These are phyloP conservation scores for Salinomyces thailandicus DNA, from an alignment of 2,329 filamentous ascomycete species.

Conservation along the genomic window DNA sequence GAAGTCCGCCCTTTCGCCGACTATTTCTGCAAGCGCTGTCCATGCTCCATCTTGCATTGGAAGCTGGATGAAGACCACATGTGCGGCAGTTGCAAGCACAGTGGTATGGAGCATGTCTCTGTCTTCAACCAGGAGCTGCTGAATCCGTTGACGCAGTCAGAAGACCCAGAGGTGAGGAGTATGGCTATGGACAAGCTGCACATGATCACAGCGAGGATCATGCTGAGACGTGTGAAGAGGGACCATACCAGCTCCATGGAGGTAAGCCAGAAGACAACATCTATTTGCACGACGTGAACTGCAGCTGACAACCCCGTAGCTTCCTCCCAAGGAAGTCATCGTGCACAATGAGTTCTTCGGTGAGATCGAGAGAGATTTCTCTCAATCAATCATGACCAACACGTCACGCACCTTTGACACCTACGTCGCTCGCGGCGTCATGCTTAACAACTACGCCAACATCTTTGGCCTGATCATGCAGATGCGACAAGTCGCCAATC, in stretches of 20 bases:
- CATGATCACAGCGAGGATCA: slow-evolving; percentile 82
- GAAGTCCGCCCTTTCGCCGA: slow-evolving; percentile 81
- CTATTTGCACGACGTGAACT: too few species aligned
- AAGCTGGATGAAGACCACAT: slow-evolving; percentile 58
- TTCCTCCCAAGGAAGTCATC: slow-evolving; percentile 87
- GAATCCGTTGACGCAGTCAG: slow-evolving; percentile 54
- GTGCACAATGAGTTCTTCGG: slow-evolving; percentile 95
- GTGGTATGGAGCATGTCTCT: slow-evolving; percentile 58
- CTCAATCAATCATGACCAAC: slow-evolving; percentile 88
- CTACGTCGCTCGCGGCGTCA: slow-evolving; percentile 85
- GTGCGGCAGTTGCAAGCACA: slow-evolving; percentile 60
- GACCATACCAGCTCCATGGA: slow-evolving; percentile 94
- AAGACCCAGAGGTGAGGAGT: slow-evolving; percentile 45
- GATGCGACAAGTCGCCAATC: slow-evolving; percentile 92
- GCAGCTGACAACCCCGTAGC: too few species aligned
- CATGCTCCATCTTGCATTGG: slow-evolving; percentile 78
- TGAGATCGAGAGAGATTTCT: slow-evolving; percentile 91
- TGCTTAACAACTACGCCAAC: slow-evolving; percentile 95
- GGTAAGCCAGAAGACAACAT: too few species aligned
- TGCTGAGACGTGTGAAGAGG: slow-evolving; percentile 89
- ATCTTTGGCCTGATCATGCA: slow-evolving; percentile 99
- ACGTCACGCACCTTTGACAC: slow-evolving; percentile 84
- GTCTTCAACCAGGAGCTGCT: slow-evolving; percentile 92
- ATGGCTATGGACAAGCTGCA: slow-evolving; percentile 72
- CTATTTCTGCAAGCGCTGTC: slow-evolving; percentile 84